phyloP scores from a whole-genome alignment of 441 rosid species.

The Francoa sonchifolia region DNA sequence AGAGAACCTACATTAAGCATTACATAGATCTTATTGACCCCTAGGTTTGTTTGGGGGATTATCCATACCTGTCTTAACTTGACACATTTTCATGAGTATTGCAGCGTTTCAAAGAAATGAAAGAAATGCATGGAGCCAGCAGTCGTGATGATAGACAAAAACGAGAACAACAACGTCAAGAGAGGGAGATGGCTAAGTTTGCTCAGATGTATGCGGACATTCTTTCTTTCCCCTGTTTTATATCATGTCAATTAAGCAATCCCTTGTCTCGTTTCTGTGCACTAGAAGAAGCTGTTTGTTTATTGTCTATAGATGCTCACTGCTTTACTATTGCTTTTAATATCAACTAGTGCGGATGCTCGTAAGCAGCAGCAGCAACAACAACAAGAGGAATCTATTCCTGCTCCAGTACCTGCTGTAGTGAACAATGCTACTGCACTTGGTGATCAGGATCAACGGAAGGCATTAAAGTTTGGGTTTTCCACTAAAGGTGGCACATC shows the following conservation, averaged over 20 bases:
- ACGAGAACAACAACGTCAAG: constrained; percentile 77
- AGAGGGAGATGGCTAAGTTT: constrained; percentile 85
- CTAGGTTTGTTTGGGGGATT: neutral
- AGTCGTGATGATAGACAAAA: constrained; percentile 85
- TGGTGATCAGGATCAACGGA: constrained; percentile 67
- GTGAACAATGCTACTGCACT: constrained; percentile 31
- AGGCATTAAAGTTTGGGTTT: constrained; percentile 74
- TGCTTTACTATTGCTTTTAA: neutral
- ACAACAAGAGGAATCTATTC: constrained; percentile 34
- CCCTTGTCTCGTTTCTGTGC: no score
- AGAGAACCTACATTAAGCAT: neutral
- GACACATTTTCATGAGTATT: constrained; percentile 5
- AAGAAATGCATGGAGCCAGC: constrained; percentile 72
- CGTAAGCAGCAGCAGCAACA: constrained; percentile 47
- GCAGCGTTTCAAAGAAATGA: constrained; percentile 95
- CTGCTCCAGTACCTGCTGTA: constrained; percentile 20
- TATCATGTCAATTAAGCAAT: neutral
- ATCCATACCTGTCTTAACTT: neutral
- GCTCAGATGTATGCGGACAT: constrained; percentile 27
- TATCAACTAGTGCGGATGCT: constrained; percentile 59
- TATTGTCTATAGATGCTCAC: neutral
- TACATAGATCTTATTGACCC: neutral
- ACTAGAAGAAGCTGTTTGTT: no score
- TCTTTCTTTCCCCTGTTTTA: neutral
- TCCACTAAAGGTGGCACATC: constrained; percentile 46